Conservation (phyloP, 768 basidiomycete genomes). For the Tricholoma saponaceum region DNA sequence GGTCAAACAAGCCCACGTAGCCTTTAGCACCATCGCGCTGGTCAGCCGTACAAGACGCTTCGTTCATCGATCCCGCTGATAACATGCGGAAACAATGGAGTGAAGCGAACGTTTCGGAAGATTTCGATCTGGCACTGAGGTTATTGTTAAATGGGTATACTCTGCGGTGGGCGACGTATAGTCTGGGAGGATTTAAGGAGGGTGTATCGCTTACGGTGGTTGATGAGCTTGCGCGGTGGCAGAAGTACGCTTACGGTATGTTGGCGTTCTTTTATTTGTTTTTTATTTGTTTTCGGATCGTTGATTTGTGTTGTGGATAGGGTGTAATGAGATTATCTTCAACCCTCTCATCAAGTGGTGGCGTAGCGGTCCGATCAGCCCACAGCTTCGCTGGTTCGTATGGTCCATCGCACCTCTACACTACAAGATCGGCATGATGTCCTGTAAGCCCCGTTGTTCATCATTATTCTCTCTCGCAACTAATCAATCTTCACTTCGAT, state of each 20-base stretch:
- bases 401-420: slow-evolving; percentile 76
- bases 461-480: background rate
- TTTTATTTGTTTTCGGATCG: background rate
- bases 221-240: slow-evolving; percentile 89
- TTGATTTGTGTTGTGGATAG: slow-evolving; percentile 20
- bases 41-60: slow-evolving; percentile 83
- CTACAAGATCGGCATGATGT: slow-evolving; percentile 80
- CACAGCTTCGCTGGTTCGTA: slow-evolving; percentile 67
- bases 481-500: background rate
- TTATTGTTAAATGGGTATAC: too few relatives aligned
- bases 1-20: too few relatives aligned
- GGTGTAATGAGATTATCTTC: slow-evolving; percentile 78
- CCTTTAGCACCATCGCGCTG: too few relatives aligned
- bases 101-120: slow-evolving; percentile 73
- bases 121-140: slow-evolving; percentile 74
- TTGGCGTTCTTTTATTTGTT: slow-evolving; percentile 1
- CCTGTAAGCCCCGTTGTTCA: slow-evolving; percentile 39
- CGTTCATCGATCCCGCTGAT: slow-evolving; percentile 63
- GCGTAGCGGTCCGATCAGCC: slow-evolving; percentile 73
- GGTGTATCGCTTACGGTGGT: slow-evolving; percentile 84
- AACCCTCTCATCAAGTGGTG: slow-evolving; percentile 80
- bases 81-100: slow-evolving; percentile 66
- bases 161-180: slow-evolving; percentile 85
- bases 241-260: too few relatives aligned
- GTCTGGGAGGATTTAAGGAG: slow-evolving; percentile 82